Evolutionary conservation across 108 stramenopile species (phyloP).

Genomic region (Skeletonema potamos): DNA sequence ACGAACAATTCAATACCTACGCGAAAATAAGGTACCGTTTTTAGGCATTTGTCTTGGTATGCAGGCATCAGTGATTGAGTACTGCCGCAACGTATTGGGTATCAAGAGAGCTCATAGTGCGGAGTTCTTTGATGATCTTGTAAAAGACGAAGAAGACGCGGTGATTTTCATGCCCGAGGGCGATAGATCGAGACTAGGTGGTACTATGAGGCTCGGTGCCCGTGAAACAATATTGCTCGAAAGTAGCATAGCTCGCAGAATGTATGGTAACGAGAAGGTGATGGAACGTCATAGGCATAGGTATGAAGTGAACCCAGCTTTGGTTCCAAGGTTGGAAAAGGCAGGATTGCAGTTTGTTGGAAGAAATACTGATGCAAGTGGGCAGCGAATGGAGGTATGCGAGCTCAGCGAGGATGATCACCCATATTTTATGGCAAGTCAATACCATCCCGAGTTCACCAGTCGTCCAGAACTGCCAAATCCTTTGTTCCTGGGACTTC

Average conservation of each 20-base stretch:
- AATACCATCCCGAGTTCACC: slow-evolving; percentile 54
- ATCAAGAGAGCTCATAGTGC: slow-evolving; percentile 66
- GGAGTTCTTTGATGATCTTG: slow-evolving; percentile 58
- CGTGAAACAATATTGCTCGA: slow-evolving; percentile 48
- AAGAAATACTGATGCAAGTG: slow-evolving; percentile 50
- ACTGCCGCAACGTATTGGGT: slow-evolving; percentile 71
- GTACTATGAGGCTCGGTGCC: slow-evolving; percentile 50
- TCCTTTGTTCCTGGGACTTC: slow-evolving; percentile 42
- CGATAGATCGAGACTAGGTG: slow-evolving; percentile 48
- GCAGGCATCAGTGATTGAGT: slow-evolving; percentile 84
- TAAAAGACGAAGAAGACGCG: slow-evolving; percentile 54
- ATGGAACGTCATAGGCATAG: slow-evolving; percentile 52
- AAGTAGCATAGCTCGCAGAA: slow-evolving; percentile 29
- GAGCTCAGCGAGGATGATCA: slow-evolving; percentile 33
- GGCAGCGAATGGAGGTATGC: slow-evolving; percentile 50
- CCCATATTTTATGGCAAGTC: slow-evolving; percentile 45
- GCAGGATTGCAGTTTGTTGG: slow-evolving; percentile 51
- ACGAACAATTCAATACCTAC: slow-evolving; percentile 64
- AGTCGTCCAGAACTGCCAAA: slow-evolving; percentile 50
- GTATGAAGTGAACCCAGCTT: slow-evolving; percentile 49
- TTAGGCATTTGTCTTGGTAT: slow-evolving; percentile 84
- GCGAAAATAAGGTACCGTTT: slow-evolving; percentile 58
- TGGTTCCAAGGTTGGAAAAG: slow-evolving; percentile 40
- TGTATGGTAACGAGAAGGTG: slow-evolving; percentile 49
- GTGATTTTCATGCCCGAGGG: slow-evolving; percentile 89